Evolutionary conservation across 2,329 filamentous ascomycete genomes (phyloP).

Genomic region (Phialocephala subalpina): DNA sequence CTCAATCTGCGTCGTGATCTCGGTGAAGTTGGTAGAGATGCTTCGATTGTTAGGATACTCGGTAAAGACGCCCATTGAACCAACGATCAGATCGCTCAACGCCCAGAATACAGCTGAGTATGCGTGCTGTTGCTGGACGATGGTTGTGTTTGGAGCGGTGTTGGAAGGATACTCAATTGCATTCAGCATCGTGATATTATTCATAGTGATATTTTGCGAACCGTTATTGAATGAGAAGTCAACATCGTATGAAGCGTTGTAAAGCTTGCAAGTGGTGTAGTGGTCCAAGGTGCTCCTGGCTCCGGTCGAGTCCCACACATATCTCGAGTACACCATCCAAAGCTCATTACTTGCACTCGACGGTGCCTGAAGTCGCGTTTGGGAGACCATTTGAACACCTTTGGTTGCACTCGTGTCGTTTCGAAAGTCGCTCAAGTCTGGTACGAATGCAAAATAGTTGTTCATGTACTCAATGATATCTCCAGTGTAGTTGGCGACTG

Average conservation of each 20-base stretch:
- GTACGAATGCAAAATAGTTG: conserved; percentile 31
- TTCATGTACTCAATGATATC: conserved; percentile 21
- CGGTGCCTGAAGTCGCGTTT: conserved; percentile 23
- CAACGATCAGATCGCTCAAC: conserved; percentile 27
- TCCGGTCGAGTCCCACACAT: conserved; percentile 11
- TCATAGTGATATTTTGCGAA: conserved; percentile 18
- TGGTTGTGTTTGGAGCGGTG: not conserved
- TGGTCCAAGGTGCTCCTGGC: conserved; percentile 7
- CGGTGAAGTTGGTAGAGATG: conserved; percentile 13
- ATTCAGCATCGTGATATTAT: conserved; percentile 9
- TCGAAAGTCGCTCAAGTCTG: conserved; percentile 18
- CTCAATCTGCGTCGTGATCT: conserved; percentile 28
- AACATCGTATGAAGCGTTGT: conserved; percentile 30
- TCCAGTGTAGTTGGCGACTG: not conserved
- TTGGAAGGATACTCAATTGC: conserved; percentile 22
- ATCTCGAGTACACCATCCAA: conserved; percentile 28
- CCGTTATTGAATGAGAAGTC: conserved; percentile 27
- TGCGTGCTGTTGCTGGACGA: conserved; percentile 23
- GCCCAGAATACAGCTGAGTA: conserved; percentile 32
- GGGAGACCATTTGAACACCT: conserved; percentile 4
- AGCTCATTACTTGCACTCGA: conserved; percentile 28
- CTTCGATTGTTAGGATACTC: conserved; percentile 9
- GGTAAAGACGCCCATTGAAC: conserved; percentile 24
- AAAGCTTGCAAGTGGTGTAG: conserved; percentile 26
- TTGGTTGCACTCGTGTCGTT: conserved; percentile 12